Percentiles rank a stretch among this genome's conserved stretches.
These are phyloP conservation scores for Helicocarpus griseus DNA, from an alignment of 2,329 filamentous ascomycete genomes.

Conservation along the genomic window DNA sequence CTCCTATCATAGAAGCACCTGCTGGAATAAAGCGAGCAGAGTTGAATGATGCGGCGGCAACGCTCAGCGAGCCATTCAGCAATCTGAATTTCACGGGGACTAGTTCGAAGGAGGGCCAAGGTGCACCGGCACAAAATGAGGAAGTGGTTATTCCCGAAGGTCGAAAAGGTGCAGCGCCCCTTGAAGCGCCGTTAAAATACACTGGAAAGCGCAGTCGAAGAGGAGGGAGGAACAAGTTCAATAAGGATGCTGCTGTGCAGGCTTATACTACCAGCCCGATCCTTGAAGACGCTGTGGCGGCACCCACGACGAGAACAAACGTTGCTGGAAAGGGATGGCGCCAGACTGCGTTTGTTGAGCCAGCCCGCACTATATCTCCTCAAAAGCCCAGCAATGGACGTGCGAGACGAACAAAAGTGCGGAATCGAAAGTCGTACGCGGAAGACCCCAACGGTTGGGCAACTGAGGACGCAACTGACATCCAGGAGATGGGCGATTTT, in stretches of 20 bases:
- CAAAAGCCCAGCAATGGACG: conserved; percentile 17
- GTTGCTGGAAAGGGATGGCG: conserved; percentile 56
- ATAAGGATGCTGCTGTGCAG: conserved; percentile 36
- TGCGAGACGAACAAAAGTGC: conserved; percentile 38
- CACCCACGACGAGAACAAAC: conserved; percentile 13
- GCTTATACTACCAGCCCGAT: conserved; percentile 21
- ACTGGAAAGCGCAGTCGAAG: conserved; percentile 36
- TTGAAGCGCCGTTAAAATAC: conserved; percentile 19
- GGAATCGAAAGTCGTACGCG: conserved; percentile 35
- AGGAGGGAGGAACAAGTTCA: conserved; percentile 35
- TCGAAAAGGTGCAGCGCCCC: conserved; percentile 14
- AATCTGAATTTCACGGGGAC: conserved; percentile 24
- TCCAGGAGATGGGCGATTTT: conserved; percentile 87
- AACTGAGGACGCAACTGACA: conserved; percentile 90
- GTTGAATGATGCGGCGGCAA: conserved; percentile 22
- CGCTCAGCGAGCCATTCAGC: conserved; percentile 38
- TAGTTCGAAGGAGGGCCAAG: conserved; percentile 8
- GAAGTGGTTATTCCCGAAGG: conserved; percentile 14
- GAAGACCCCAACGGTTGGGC: conserved; percentile 75
- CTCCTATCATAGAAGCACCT: conserved; percentile 9
- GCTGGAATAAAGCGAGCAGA: background rate
- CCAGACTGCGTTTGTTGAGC: conserved; percentile 55
- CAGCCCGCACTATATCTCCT: conserved; percentile 25
- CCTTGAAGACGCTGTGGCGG: conserved; percentile 24
- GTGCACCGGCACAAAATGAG: conserved; percentile 12